A percentile compares a stretch with the other conserved stretches of the same genome.
Evolutionary conservation across 352 stramenopile genomes (phyloP).

Genomic region (Phytophthora parvispora): DNA sequence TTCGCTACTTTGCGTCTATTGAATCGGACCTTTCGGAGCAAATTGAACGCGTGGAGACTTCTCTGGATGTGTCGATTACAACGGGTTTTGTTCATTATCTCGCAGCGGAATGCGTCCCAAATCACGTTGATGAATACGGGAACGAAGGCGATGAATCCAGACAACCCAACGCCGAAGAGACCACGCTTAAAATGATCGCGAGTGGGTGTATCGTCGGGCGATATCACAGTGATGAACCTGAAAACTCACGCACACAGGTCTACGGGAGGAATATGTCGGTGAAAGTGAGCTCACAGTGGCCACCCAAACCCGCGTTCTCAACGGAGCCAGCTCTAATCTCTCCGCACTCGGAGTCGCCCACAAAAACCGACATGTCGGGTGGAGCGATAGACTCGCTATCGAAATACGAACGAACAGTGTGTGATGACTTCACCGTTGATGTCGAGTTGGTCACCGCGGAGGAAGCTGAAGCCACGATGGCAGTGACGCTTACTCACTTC

Average conservation of each 20-base stretch:
- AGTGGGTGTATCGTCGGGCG: constrained; percentile 70
- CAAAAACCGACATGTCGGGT: constrained; percentile 2
- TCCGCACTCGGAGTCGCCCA: constrained; percentile 4
- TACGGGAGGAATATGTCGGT: constrained; percentile 82
- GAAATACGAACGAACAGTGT: constrained; percentile 67
- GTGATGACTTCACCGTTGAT: constrained; percentile 80
- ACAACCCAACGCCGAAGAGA: constrained; percentile 1
- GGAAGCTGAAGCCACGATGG: constrained; percentile 59
- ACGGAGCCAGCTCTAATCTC: constrained; percentile 2
- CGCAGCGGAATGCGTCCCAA: constrained; percentile 54
- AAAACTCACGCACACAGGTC: constrained; percentile 60
- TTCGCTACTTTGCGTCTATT: constrained; percentile 59
- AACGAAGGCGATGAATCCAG: constrained; percentile 4
- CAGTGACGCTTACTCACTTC: constrained; percentile 73
- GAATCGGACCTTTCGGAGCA: constrained; percentile 50
- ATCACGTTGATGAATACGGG: constrained; percentile 16
- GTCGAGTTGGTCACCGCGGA: constrained; percentile 70
- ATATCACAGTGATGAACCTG: constrained; percentile 54
- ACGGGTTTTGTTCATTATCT: constrained; percentile 71
- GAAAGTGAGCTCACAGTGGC: constrained; percentile 67
- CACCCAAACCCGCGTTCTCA: constrained; percentile 34
- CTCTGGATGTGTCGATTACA: constrained; percentile 68
- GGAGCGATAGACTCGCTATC: neutral
- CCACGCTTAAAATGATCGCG: constrained; percentile 60
- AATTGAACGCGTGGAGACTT: constrained; percentile 26